phyloP scores from a whole-genome alignment of 2,329 filamentous ascomycete genomes.

The Colletotrichum godetiae region DNA sequence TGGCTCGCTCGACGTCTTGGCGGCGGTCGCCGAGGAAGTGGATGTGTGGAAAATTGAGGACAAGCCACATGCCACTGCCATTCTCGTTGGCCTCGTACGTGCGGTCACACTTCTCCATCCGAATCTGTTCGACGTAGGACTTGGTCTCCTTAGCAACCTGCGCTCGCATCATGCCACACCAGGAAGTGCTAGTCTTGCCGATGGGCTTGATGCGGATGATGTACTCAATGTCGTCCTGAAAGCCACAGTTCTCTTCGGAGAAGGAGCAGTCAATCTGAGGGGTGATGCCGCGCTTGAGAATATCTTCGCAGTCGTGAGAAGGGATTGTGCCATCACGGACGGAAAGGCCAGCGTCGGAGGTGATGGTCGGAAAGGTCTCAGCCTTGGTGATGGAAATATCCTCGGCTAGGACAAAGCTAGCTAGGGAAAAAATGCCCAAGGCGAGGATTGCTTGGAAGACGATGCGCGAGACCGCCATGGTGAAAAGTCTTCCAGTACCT shows the following conservation, averaged over 20 bases:
- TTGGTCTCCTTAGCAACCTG: neutral
- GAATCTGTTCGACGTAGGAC: neutral
- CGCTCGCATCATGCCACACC: constrained; percentile 15
- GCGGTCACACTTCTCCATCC: constrained; percentile 4
- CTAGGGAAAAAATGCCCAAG: neutral
- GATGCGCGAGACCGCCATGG: neutral
- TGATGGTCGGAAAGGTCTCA: neutral
- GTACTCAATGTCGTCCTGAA: constrained; percentile 25
- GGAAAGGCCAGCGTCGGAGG: neutral
- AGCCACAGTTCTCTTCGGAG: constrained; percentile 23
- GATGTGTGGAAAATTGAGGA: neutral
- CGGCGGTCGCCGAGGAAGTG: neutral
- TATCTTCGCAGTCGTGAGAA: constrained; percentile 16
- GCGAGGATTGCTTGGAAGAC: neutral
- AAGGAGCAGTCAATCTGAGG: constrained; percentile 27
- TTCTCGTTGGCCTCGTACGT: constrained; percentile 5
- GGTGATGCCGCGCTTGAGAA: constrained; percentile 1
- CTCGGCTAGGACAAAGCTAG: neutral
- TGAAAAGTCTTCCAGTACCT: neutral
- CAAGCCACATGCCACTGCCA: constrained; percentile 10
- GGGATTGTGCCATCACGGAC: neutral
- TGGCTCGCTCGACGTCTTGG: constrained; percentile 7
- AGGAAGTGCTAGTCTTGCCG: constrained; percentile 13
- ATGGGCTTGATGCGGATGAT: constrained; percentile 18
- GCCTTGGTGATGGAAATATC: neutral